Base-by-base conservation (phyloP, 257 asterid genomes). In the Primulina tabacum region DNA sequence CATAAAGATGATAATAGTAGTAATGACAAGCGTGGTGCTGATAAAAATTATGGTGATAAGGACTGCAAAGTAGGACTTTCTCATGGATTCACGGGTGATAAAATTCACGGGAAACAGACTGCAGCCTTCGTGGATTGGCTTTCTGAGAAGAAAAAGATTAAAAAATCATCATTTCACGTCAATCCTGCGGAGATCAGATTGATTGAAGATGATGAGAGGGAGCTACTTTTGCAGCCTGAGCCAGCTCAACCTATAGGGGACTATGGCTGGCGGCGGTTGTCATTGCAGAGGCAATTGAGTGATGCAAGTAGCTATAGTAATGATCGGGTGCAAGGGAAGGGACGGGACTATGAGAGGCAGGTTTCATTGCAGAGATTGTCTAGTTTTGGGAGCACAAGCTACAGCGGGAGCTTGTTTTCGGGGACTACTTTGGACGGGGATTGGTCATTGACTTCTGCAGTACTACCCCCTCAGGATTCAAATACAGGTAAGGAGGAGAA, bases 351-450 rank as follows among this genome's bases (percentile, higher is more conserved):
- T 28, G 90, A 80, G 76, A 73, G 92, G 82, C 88, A 83, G 47
- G 58, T 67, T 32, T 88, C 92, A 7, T 73, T 88, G 78, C 90
- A 78, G 83, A 85, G 96, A 77, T 71, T 89, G 37, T 86, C 94
- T 52, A 88, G 93, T 74, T 78, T 66, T 68, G 95, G 83, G 68
- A 92, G 96, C 77, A 86, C 92, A 37, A 90, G 97, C 76, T 90
- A 84, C 62, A 95, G 89, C 0, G 96, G 84, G 59, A 92, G 96
- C 66, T 80, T 88, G 86, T 88, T 81, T 71, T 89, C 98, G 0
- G 89, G 88, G 34, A 85, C 92, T 5, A 84, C 95, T 14, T 64
- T 80, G 68, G 98, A 92, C 38, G 95, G 90, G 30, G 87, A 84
- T 75, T 87, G 95, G 93, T 83, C 96, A 30, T 63, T 81, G 29